Percentiles rank a stretch among this genome's conserved stretches.
These are phyloP conservation scores for Endotrypanum monterogeii DNA, from an alignment of 208 protist genomes.

Conservation along the genomic window DNA sequence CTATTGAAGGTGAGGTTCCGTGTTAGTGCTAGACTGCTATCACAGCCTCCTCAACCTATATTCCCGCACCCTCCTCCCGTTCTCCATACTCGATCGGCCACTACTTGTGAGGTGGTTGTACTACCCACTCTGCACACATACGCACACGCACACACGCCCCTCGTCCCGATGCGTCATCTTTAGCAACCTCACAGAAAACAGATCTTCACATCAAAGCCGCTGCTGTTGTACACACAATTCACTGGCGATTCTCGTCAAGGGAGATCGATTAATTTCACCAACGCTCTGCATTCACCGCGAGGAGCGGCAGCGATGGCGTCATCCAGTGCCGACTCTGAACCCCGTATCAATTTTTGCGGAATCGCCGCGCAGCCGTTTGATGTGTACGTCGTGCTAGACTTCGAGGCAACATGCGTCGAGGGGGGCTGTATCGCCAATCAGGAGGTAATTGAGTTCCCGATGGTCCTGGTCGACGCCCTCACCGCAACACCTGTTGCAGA, in stretches of 20 bases:
- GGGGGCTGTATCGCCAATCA: constrained; percentile 34
- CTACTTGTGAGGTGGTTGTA: not conserved
- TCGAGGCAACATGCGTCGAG: constrained; percentile 94
- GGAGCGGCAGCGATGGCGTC: too few species aligned
- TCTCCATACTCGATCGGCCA: not conserved
- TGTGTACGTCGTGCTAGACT: constrained; percentile 92
- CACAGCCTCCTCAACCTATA: not conserved
- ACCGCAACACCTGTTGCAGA: constrained; percentile 48
- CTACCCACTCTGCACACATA: not conserved
- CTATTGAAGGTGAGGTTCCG: too few species aligned
- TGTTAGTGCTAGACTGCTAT: too few species aligned
- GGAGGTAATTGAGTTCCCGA: constrained; percentile 91
- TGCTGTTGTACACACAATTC: not conserved
- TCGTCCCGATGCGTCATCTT: not conserved
- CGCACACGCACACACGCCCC: not conserved
- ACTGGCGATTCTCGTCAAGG: not conserved
- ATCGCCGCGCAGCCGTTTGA: constrained; percentile 37
- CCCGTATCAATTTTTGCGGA: not conserved
- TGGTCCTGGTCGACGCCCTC: constrained; percentile 75
- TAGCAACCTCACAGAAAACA: not conserved
- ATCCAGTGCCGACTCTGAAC: not conserved
- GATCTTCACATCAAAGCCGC: not conserved
- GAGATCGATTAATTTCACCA: not conserved
- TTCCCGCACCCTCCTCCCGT: not conserved
- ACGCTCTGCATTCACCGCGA: not conserved